Base-by-base conservation (phyloP, 2,329 filamentous ascomycete species). In the Parastagonospora avenae region DNA sequence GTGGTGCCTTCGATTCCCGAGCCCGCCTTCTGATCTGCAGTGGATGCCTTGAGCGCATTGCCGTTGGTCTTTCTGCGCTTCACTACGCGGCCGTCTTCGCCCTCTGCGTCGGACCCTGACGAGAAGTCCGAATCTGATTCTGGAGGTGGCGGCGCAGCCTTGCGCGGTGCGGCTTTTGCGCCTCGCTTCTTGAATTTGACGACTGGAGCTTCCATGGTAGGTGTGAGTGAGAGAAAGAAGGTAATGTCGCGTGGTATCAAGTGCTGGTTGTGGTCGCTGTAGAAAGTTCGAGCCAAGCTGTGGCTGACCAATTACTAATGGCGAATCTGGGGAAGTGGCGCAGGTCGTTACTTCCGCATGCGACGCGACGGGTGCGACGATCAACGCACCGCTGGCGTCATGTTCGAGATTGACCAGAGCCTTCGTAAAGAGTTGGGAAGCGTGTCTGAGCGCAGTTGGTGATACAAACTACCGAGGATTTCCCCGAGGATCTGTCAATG, bases 111-210 rank as follows among this genome's bases (percentile, higher is more conserved):
- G 11, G 85, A 88, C 4, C 88, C 91, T 32, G 85, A 89, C 54
- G 86, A 82, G 50, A 83, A 84, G 10, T 88, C 86, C 11, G 70
- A 73, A 44, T 68, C 64, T 31, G 68, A 71, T 29, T 50, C 59
- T 5, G 91, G 89, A 46, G 91, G 91, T 37, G 92, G 91, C 32
- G 91, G 90, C 15, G 89, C 84, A 59, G 90, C 86, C 79, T 96
- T 96, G 68, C 92, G 86, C 47, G 92, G 79, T 68, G 90, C 92
- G 55, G 82, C 83, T 71, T 92, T 95, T 66, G 83, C 83, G 59
- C 85, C 82, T 71, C 92, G 85, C 74, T 94, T 96, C 74, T 96
- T 97, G 83, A 97, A 97, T 44, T 90, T 74, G 11, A 88, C 83
- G 10, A 87, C 80, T 0, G 84, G 82, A 2, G 76, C 77, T 27